Percentiles rank a stretch among this genome's conserved stretches.
These are phyloP conservation scores for Moringa oleifera DNA, from an alignment of 345 rosid species.

Conservation along the genomic window DNA sequence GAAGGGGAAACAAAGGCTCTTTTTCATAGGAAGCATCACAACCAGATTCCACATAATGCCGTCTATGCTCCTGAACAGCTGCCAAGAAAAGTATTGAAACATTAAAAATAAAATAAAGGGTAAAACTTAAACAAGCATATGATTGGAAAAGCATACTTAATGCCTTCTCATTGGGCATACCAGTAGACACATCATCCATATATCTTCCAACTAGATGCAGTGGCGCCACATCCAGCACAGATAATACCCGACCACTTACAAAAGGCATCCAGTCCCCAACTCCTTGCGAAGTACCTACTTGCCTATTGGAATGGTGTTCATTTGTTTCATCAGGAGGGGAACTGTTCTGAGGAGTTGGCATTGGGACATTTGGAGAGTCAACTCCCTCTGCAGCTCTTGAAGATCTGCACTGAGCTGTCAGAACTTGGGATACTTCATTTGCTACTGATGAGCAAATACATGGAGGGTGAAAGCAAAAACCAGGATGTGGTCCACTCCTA, in stretches of 20 bases:
- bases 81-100: conserved; percentile 28
- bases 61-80: conserved; percentile 62
- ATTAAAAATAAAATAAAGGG: conserved; percentile 4
- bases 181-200: conserved; percentile 51
- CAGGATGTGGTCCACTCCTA: conserved; percentile 53
- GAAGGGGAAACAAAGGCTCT: conserved; percentile 69
- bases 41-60: conserved; percentile 45
- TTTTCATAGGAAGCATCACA: conserved; percentile 44
- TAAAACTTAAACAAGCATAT: conserved; percentile 15
- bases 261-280: conserved; percentile 39
- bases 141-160: conserved; percentile 3
- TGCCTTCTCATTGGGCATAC: conserved; percentile 34
- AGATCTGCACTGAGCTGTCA: conserved; percentile 17
- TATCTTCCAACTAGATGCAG: conserved; percentile 54
- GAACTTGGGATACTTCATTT: conserved; percentile 21
- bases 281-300: conserved; percentile 21
- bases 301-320: conserved; percentile 14
- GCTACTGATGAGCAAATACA: conserved; percentile 36
- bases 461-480: conserved; percentile 37
- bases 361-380: conserved; percentile 15
- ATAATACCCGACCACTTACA: conserved; percentile 33
- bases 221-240: conserved; percentile 58
- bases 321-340: conserved; percentile 13
- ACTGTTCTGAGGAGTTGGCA: conserved; percentile 20
- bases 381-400: conserved; percentile 13